Evolutionary conservation across 495 filamentous ascomycete species (phyloP).

Genomic region (Aspergillus ostianus): DNA sequence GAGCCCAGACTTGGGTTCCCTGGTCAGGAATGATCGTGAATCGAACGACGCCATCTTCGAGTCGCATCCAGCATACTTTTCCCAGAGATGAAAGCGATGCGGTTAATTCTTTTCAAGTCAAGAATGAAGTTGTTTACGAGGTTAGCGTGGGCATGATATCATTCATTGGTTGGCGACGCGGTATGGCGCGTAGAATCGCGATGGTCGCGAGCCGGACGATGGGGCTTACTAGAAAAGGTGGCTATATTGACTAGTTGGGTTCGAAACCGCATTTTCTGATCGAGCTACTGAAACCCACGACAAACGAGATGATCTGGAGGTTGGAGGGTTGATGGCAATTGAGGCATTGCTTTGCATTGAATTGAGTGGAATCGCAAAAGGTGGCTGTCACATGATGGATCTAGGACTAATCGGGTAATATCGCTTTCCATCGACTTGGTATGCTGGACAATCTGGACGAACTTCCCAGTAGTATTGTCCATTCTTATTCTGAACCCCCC

Average conservation of each 20-base stretch:
- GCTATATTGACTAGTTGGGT: constrained; percentile 75
- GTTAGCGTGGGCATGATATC: constrained; percentile 1
- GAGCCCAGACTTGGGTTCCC: constrained; percentile 92
- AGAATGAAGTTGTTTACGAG: not conserved
- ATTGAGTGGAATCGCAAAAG: not conserved
- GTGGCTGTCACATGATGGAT: not conserved
- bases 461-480: no score
- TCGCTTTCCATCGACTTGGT: not conserved
- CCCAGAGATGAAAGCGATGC: constrained; percentile 83
- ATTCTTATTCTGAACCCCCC: no score
- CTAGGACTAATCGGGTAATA: not conserved
- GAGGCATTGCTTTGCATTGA: not conserved
- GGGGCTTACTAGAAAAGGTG: constrained; percentile 74
- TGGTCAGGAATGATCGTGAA: constrained; percentile 94
- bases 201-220: not conserved
- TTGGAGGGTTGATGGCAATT: not conserved
- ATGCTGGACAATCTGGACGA: no score
- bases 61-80: constrained; percentile 89
- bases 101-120: constrained; percentile 61
- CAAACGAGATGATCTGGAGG: not conserved
- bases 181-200: not conserved
- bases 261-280: constrained; percentile 69
- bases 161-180: not conserved
- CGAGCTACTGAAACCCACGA: not conserved
- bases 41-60: constrained; percentile 79